Evolutionary conservation across 2,329 filamentous ascomycete genomes (phyloP).

Genomic region (Raffaelea arxii): DNA sequence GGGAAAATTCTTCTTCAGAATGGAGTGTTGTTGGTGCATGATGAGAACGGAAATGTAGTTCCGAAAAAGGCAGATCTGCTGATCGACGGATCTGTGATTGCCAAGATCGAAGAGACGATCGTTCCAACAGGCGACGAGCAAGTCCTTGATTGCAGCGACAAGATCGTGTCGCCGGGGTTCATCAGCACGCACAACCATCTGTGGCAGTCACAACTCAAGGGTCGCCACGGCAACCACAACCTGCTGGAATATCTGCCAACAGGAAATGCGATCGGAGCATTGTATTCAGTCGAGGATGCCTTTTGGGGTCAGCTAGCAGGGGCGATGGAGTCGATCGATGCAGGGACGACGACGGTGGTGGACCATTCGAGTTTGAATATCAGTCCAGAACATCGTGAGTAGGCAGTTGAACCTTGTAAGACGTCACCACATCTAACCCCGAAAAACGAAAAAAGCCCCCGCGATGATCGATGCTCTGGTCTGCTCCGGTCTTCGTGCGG

Average conservation of each 20-base stretch:
- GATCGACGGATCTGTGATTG: not conserved
- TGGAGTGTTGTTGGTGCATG: not conserved
- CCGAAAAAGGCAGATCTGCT: not conserved
- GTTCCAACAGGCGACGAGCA: not conserved
- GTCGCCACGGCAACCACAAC: constrained; percentile 39
- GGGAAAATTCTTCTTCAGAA: not conserved
- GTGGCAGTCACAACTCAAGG: constrained; percentile 47
- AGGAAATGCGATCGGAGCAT: not conserved
- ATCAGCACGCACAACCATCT: constrained; percentile 46
- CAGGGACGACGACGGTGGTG: constrained; percentile 1
- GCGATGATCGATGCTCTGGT: constrained; percentile 24
- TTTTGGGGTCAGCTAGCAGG: constrained; percentile 3
- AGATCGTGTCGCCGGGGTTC: constrained; percentile 46
- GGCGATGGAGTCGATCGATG: constrained; percentile 1
- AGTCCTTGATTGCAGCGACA: constrained; percentile 33
- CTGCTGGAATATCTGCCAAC: constrained; percentile 34
- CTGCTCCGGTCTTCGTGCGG: constrained; percentile 33
- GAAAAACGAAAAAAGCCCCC: not conserved
- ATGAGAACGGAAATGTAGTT: not conserved
- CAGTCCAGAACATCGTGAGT: not conserved
- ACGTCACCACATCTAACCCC: no score
- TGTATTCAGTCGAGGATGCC: constrained; percentile 1
- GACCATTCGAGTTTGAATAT: constrained; percentile 18
- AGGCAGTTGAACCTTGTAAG: not conserved
- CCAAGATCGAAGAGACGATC: not conserved